Evolutionary conservation across 306 rosid species (phyloP), one percentile per base, ranked within the genome.

Genomic region (Prunus armeniaca): DNA sequence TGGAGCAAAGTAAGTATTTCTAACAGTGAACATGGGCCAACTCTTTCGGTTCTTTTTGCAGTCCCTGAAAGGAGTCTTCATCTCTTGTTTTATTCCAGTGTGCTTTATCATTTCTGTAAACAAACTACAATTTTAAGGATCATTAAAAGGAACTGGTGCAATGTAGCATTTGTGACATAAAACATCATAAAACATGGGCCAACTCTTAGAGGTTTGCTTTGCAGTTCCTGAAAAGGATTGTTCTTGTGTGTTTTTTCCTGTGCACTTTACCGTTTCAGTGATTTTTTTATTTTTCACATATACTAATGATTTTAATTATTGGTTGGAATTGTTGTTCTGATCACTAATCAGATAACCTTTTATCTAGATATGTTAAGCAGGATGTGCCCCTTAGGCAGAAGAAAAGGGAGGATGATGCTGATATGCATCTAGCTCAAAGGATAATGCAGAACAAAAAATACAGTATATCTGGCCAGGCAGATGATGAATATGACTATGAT

Each of bases 401-500:
- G 85, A 89, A 84, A 78, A 87, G 75, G 72, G 98, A 87, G 77
- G 97, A 91, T 76, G 98, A 94, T 71, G 80, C 78, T 65, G 98
- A 94, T 81, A 80, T 82, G 93, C 84, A 94, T 86, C 92, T 95
- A 73, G 98, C 98, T 75, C 84, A 30, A 77, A 92, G 72, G 61
- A 95, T 92, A 62, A 85, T 85, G 92, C 92, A 83, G 80, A 95
- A 95, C 87, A 92, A 92, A 80, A 80, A 76, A 62, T 95, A 79
- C 75, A 95, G 75, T 49, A 76, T 84, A 60, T 85, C 86, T 56
- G 83, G 88, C 52, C 96, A 47, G 73, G 96, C 90, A 46, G 98
- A 95, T 80, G 96, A 94, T 83, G 98, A 92, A 76, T 95, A 92
- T 80, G 98, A 95, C 71, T 85, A 64, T 83, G 97, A 90, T 72